Percentiles rank a stretch among this genome's conserved stretches.
Conservation (phyloP, 176 grass and related monocot genomes). For the Phoenix roebelenii region DNA sequence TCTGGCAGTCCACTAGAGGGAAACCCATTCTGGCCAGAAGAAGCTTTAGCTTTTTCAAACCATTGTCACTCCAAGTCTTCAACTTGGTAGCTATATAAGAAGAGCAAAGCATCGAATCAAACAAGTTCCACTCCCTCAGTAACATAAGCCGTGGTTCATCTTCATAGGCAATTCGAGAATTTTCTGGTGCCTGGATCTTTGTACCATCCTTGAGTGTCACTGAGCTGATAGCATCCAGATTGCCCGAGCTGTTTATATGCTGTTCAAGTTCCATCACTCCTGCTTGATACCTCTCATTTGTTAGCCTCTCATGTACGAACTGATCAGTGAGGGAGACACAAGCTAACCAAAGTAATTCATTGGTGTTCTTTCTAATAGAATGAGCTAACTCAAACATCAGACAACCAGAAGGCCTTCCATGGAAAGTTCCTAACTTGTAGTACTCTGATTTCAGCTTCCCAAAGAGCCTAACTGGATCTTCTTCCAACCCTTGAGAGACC, state of each 20-base stretch:
- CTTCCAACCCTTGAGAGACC: constrained; percentile 23
- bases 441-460: constrained; percentile 56
- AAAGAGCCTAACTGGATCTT: constrained; percentile 60
- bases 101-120: constrained; percentile 91
- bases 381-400: constrained; percentile 88
- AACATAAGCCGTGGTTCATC: constrained; percentile 85
- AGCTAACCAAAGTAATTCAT: constrained; percentile 82
- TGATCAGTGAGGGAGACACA: constrained; percentile 85
- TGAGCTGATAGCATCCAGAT: constrained; percentile 41
- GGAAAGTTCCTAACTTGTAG: constrained; percentile 83
- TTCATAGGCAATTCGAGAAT: constrained; percentile 81
- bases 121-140: constrained; percentile 73
- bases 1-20: constrained; percentile 76
- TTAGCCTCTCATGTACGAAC: constrained; percentile 87
- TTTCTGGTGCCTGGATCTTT: constrained; percentile 65
- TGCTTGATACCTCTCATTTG: constrained; percentile 82
- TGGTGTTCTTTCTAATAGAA: constrained; percentile 60
- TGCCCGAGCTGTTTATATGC: constrained; percentile 73
- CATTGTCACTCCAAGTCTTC: constrained; percentile 91
- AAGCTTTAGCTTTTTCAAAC: constrained; percentile 88
- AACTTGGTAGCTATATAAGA: constrained; percentile 81
- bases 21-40: constrained; percentile 89
- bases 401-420: constrained; percentile 80
- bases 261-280: constrained; percentile 89
- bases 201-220: constrained; percentile 89